Percentiles rank a stretch among this genome's conserved stretches.
Conservation (phyloP, 176 grass and related monocot genomes). For the Puccinellia tenuiflora region DNA sequence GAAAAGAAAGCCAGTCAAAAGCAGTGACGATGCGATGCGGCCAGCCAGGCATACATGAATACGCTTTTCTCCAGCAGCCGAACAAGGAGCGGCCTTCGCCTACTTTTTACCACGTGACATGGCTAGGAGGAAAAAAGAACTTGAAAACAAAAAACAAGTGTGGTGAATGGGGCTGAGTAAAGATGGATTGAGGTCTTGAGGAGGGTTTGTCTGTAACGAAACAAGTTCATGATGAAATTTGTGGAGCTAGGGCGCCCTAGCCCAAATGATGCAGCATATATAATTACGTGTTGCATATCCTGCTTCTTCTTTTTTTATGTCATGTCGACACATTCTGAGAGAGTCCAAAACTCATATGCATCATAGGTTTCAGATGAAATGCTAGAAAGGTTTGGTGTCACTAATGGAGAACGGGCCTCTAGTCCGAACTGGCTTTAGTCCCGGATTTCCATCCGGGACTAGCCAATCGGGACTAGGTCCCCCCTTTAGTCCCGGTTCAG, state of each 20-base stretch:
- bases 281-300: too few relatives aligned
- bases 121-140: background rate
- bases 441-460: too few relatives aligned
- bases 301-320: too few relatives aligned
- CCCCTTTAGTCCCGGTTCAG: too few relatives aligned
- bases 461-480: too few relatives aligned
- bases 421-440: too few relatives aligned
- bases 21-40: background rate
- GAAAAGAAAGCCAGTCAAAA: background rate
- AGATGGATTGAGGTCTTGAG: background rate
- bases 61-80: background rate
- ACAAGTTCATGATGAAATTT: background rate
- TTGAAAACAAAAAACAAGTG: background rate
- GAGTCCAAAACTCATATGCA: background rate
- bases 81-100: background rate
- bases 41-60: background rate
- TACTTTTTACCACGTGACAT: background rate
- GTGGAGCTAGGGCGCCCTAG: background rate
- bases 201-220: background rate
- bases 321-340: too few relatives aligned
- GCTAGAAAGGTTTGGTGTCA: too few relatives aligned
- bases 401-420: too few relatives aligned
- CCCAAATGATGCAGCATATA: constrained; percentile 11
- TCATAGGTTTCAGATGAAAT: background rate
- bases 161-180: background rate